Conservation (phyloP, 345 rosid genomes). For the Aegle marmelos region DNA sequence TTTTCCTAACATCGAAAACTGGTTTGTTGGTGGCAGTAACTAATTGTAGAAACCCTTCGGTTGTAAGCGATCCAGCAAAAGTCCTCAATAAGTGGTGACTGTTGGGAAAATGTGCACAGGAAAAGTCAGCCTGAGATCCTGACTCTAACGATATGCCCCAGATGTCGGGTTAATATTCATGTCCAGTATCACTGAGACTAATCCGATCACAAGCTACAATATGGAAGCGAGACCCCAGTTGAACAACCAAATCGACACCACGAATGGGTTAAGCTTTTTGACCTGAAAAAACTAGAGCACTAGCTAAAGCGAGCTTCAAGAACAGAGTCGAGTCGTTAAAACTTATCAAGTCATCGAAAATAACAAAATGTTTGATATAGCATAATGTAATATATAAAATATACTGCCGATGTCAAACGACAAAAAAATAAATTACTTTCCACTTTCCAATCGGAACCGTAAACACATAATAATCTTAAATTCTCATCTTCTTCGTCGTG, state of each 20-base stretch:
- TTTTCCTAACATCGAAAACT: slow-evolving; percentile 17
- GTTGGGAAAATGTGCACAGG: slow-evolving; percentile 63
- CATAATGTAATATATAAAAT: no score
- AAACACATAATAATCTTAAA: no score
- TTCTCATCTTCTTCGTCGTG: no score
- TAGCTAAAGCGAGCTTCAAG: neutral
- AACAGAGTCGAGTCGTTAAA: neutral
- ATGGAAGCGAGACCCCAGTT: slow-evolving; percentile 64
- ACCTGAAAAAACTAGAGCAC: neutral
- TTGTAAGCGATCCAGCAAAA: slow-evolving; percentile 49
- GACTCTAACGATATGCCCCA: slow-evolving; percentile 63
- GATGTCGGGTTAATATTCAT: slow-evolving; percentile 52
- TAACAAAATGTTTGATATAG: no score
- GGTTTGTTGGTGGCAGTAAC: slow-evolving; percentile 35
- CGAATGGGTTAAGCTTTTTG: slow-evolving; percentile 1
- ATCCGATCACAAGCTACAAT: slow-evolving; percentile 49
- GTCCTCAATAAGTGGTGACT: slow-evolving; percentile 35
- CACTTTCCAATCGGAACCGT: no score
- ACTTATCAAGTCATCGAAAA: no score
- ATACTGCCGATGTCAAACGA: no score
- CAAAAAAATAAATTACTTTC: no score
- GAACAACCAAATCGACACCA: slow-evolving; percentile 18
- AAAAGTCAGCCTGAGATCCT: slow-evolving; percentile 57
- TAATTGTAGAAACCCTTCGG: slow-evolving; percentile 34
- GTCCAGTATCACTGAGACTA: slow-evolving; percentile 51